Conservation (phyloP, 352 stramenopile genomes). For the Globisporangium middletonii region DNA sequence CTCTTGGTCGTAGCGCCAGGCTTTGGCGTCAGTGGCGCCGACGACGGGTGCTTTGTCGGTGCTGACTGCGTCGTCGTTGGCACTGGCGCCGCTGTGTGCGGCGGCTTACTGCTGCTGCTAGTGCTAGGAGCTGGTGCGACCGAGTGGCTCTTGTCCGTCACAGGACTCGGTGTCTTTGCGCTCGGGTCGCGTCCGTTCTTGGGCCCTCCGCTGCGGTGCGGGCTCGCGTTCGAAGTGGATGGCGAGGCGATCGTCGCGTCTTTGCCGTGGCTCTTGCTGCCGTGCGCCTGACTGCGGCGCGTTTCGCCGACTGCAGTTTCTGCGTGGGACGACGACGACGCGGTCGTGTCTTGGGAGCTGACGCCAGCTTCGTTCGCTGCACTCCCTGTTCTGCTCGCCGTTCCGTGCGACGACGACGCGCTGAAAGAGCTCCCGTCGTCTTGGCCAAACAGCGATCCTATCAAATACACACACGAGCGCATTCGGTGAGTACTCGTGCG, state of each 20-base stretch:
- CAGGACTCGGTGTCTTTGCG: no score
- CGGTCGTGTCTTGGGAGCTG: not conserved
- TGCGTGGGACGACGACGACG: not conserved
- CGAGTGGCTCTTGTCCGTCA: no score
- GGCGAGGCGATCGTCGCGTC: no score
- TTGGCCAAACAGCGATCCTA: slow-evolving; percentile 8
- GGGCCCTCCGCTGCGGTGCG: no score
- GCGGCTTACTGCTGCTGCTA: not conserved
- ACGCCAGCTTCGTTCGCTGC: not conserved
- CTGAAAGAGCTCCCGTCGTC: not conserved
- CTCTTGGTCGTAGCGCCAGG: not conserved
- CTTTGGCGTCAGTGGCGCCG: not conserved
- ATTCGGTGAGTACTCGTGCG: not conserved
- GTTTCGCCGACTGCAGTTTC: no score
- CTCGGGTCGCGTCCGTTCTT: no score
- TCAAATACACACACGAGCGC: not conserved
- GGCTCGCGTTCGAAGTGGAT: no score
- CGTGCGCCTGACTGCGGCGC: not conserved
- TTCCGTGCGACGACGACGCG: slow-evolving; percentile 1
- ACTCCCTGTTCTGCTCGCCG: slow-evolving; percentile 3
- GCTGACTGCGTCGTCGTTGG: not conserved
- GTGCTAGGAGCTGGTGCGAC: no score
- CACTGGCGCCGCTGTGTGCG: not conserved
- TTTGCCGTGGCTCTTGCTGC: not conserved
- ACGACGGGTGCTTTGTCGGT: not conserved